These are phyloP conservation scores for Xylaria sp. DNA, from an alignment of 495 filamentous ascomycete species.

Conservation along the genomic window DNA sequence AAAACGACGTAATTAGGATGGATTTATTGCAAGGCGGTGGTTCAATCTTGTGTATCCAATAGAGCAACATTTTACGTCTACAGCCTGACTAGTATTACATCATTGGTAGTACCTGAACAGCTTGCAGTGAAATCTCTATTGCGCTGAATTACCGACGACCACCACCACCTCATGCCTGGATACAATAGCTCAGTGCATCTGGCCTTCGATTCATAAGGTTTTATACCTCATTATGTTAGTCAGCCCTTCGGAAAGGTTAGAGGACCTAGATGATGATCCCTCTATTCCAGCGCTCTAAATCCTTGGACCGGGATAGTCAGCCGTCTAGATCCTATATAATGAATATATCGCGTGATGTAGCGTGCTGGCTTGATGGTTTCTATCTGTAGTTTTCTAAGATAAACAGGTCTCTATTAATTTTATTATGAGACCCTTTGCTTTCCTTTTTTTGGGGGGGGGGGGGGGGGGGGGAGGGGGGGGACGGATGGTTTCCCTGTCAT, in stretches of 20 bases:
- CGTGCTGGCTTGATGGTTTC: background rate
- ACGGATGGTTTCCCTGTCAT: background rate
- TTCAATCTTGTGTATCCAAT: constrained; percentile 41
- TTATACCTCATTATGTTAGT: background rate
- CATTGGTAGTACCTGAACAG: background rate
- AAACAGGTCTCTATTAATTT: constrained; percentile 1
- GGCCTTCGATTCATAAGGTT: background rate
- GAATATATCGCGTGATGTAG: background rate
- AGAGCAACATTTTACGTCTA: constrained; percentile 34
- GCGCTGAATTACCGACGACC: background rate
- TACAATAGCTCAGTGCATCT: background rate
- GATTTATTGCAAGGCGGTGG: constrained; percentile 32
- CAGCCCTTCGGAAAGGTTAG: background rate
- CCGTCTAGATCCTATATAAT: background rate
- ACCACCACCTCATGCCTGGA: background rate
- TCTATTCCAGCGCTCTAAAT: background rate
- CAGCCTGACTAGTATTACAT: constrained; percentile 1
- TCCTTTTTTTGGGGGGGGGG: too few relatives aligned
- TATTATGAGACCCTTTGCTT: background rate
- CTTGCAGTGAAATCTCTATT: background rate
- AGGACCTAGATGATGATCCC: background rate
- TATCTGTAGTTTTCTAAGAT: background rate
- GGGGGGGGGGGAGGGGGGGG: too few relatives aligned
- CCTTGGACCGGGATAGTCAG: background rate
- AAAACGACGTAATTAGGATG: constrained; percentile 25